Percentiles rank a stretch among this genome's conserved stretches.
phyloP scores from a whole-genome alignment of 768 basidiomycete species.

The Austroboletus eburneus region DNA sequence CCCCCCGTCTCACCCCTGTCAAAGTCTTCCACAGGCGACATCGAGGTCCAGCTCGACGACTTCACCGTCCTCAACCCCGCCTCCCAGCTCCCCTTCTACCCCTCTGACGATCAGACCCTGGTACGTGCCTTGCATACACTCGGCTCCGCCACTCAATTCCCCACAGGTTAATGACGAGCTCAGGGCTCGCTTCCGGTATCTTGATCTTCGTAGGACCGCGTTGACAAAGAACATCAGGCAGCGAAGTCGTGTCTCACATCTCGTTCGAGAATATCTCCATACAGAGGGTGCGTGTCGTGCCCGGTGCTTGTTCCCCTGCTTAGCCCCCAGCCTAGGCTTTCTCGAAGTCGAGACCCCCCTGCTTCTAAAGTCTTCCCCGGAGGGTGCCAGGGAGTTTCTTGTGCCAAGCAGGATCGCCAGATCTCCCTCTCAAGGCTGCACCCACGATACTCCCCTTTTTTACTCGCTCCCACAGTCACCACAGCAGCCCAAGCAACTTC shows the following conservation, averaged over 20 bases:
- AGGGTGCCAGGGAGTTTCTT: conserved; percentile 91
- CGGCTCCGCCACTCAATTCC: neutral
- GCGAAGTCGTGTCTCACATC: conserved; percentile 77
- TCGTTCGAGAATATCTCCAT: conserved; percentile 69
- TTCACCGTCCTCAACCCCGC: conserved; percentile 82
- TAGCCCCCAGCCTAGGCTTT: conserved; percentile 55
- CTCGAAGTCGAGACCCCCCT: conserved; percentile 92
- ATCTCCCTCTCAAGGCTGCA: conserved; percentile 24
- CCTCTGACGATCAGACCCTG: conserved; percentile 70
- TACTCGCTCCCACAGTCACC: conserved; percentile 94
- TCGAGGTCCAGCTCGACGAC: conserved; percentile 73
- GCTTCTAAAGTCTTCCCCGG: conserved; percentile 86
- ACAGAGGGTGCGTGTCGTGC: conserved; percentile 52
- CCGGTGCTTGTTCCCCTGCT: conserved; percentile 5
- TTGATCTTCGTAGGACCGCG: conserved; percentile 77
- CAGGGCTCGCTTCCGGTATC: conserved; percentile 78
- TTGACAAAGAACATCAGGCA: conserved; percentile 77
- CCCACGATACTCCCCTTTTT: conserved; percentile 45
- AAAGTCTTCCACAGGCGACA: conserved; percentile 63
- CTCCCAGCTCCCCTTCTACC: conserved; percentile 74
- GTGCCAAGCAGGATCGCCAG: conserved; percentile 67
- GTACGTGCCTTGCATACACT: conserved; percentile 42
- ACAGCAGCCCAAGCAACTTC: conserved; percentile 92
- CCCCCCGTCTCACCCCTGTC: conserved; percentile 5
- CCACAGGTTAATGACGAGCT: conserved; percentile 80